Conservation (phyloP, 768 basidiomycete species). For the Amanita muscaria region DNA sequence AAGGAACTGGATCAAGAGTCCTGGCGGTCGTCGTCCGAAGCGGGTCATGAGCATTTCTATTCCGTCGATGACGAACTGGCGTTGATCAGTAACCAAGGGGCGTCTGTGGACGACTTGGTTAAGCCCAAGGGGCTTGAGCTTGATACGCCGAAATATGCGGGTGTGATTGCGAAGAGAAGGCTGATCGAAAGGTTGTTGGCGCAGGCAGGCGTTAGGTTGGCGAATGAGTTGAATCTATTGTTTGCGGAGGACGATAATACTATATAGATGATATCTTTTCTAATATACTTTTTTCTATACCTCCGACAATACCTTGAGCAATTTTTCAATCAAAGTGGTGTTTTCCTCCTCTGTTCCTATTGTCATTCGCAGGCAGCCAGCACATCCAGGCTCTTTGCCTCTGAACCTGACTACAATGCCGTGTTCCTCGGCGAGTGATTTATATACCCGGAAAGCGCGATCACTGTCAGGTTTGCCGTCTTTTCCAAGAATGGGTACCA, state of each 20-base stretch:
- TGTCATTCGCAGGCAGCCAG: slow-evolving; percentile 82
- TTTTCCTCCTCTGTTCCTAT: slow-evolving; percentile 84
- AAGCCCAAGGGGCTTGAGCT: not conserved
- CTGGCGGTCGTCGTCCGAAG: not conserved
- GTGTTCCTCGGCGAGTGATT: slow-evolving; percentile 70
- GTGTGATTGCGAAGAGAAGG: slow-evolving; percentile 3
- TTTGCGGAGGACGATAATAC: not conserved
- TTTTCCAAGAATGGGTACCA: slow-evolving; percentile 64
- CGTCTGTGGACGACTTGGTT: not conserved
- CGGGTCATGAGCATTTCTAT: not conserved
- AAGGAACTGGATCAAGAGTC: slow-evolving; percentile 42
- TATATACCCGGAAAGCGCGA: slow-evolving; percentile 63
- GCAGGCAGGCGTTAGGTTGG: not conserved
- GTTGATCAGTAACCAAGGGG: not conserved
- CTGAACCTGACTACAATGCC: slow-evolving; percentile 89
- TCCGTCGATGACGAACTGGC: not conserved
- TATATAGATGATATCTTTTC: no score
- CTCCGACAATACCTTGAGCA: slow-evolving; percentile 38
- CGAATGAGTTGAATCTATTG: not conserved
- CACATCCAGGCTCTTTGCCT: slow-evolving; percentile 79
- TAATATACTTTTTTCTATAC: no score
- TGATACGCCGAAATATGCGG: slow-evolving; percentile 1
- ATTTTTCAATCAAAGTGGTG: slow-evolving; percentile 39
- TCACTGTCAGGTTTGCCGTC: slow-evolving; percentile 44
- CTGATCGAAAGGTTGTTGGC: slow-evolving; percentile 49